Percentiles rank a stretch among this genome's conserved stretches.
phyloP scores from a whole-genome alignment of 2,329 filamentous ascomycete genomes.

The Beauveria sp. region DNA sequence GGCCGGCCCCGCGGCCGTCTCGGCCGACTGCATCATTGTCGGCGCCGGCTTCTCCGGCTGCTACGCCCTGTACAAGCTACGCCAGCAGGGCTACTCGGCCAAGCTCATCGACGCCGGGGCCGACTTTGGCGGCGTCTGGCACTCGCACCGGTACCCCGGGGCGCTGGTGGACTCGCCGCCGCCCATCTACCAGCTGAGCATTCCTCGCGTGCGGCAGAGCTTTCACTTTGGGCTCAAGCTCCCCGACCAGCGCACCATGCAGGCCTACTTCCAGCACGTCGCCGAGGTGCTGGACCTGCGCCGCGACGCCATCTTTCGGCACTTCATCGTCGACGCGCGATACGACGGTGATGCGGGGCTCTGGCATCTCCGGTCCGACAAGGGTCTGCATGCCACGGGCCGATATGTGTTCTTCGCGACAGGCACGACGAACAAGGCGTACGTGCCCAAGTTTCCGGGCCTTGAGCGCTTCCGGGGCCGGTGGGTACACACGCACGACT shows the following conservation, averaged over 20 bases:
- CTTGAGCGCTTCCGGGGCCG: conserved; percentile 22
- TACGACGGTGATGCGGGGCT: conserved; percentile 27
- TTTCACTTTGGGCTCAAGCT: conserved; percentile 37
- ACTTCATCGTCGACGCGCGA: conserved; percentile 30
- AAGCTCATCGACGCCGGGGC: conserved; percentile 30
- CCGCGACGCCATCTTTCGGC: conserved; percentile 36
- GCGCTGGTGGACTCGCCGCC: conserved; percentile 31
- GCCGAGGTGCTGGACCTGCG: conserved; percentile 34
- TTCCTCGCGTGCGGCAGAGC: conserved; percentile 31
- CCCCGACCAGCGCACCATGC: conserved; percentile 31
- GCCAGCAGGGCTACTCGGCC: conserved; percentile 25
- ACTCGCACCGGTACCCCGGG: conserved; percentile 36
- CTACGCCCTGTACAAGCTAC: conserved; percentile 27
- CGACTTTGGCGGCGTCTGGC: conserved; percentile 35
- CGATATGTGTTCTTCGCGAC: conserved; percentile 38
- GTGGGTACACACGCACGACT: conserved; percentile 22
- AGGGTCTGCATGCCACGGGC: conserved; percentile 29
- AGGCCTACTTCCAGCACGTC: conserved; percentile 38
- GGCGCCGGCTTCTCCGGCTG: conserved; percentile 21
- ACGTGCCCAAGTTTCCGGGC: conserved; percentile 28
- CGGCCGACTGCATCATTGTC: conserved; percentile 18
- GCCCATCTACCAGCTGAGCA: conserved; percentile 28
- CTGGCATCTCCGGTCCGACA: conserved; percentile 37
- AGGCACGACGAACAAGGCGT: conserved; percentile 37
- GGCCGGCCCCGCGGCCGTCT: background rate